Base-by-base conservation (phyloP, 176 grass and related monocot species). In the Alopecurus myosuroides region DNA sequence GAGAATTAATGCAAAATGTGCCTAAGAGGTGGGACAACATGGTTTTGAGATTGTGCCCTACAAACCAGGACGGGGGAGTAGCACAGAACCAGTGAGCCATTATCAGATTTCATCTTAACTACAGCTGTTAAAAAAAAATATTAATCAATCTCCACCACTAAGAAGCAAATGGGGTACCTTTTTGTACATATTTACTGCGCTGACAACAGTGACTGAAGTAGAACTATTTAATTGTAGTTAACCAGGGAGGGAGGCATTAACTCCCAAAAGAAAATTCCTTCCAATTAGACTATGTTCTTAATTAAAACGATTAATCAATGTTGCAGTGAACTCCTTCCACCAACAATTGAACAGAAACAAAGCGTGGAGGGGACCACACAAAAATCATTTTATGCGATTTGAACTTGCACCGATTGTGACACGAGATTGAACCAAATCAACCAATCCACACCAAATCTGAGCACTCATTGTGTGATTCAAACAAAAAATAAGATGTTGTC, bases 51-150 rank as follows among this genome's bases (percentile, higher is more conserved):
- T n/a, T n/a, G n/a, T n/a, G n/a, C n/a, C n/a, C n/a, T n/a, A n/a
- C n/a, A n/a, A n/a, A n/a, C n/a, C n/a, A n/a, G n/a, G n/a, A n/a
- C n/a, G n/a, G n/a, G n/a, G n/a, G n/a, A n/a, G 6, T 46, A 84
- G 12, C 68, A 78, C 26, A 75, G 9, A 53, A 84, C 11, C 56
- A 50, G 34, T 42, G 66, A 39, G 33, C 26, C 22, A 34, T 68
- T 41, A 84, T 75, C 41, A 68, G n/a, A 61, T 61, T 60, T 19
- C 10, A 1, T 53, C 12, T 17, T 75, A 79, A 29, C 22, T 72
- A 90, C 36, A 60, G 28, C 8, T 31, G 28, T 26, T 68, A 55
- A 73, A 73, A 2, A 64, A 68, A 76, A 58, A 89, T 69, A 60
- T 33, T 41, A 77, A 52, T 6, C 4, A 74, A 79, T 73, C 4